These are phyloP conservation scores for Hawksworthiomyces lignivorus DNA, from an alignment of 2,329 filamentous ascomycete genomes.

Conservation along the genomic window DNA sequence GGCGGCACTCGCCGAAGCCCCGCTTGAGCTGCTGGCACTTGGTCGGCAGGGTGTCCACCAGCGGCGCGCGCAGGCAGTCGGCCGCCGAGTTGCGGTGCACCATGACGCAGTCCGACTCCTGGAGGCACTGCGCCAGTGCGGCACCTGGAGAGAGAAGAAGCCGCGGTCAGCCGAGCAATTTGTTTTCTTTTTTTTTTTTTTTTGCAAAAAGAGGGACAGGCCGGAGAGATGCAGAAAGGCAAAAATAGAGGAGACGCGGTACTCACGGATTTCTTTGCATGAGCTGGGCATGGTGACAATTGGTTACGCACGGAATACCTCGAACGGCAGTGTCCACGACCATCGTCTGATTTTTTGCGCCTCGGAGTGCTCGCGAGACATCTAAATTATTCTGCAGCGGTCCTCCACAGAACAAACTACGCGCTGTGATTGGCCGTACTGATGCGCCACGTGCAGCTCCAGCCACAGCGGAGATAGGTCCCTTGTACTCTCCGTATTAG, in stretches of 20 bases:
- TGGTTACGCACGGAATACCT: too few species aligned
- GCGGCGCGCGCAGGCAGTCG: conserved; percentile 80
- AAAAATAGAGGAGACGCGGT: background rate
- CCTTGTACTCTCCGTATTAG: too few species aligned
- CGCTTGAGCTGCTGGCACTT: conserved; percentile 90
- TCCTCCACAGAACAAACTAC: background rate
- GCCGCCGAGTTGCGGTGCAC: conserved; percentile 76
- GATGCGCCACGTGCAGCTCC: background rate
- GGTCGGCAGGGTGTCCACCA: conserved; percentile 72
- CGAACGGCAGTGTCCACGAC: too few species aligned
- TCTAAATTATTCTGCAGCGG: background rate
- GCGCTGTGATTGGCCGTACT: background rate
- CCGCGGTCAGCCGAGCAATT: conserved; percentile 1
- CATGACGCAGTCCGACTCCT: conserved; percentile 95
- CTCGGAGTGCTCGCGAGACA: background rate
- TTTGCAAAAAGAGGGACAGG: too few species aligned
- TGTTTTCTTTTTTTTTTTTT: too few species aligned
- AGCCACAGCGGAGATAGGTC: too few species aligned
- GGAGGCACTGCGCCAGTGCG: conserved; percentile 88
- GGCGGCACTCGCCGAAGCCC: conserved; percentile 90
- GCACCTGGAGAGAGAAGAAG: conserved; percentile 51
- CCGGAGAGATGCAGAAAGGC: background rate
- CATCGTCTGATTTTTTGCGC: background rate
- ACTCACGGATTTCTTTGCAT: conserved; percentile 91
- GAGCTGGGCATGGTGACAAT: conserved; percentile 75